Evolutionary conservation across 768 basidiomycete genomes (phyloP).

Genomic region (Xerocomus spinulosus): DNA sequence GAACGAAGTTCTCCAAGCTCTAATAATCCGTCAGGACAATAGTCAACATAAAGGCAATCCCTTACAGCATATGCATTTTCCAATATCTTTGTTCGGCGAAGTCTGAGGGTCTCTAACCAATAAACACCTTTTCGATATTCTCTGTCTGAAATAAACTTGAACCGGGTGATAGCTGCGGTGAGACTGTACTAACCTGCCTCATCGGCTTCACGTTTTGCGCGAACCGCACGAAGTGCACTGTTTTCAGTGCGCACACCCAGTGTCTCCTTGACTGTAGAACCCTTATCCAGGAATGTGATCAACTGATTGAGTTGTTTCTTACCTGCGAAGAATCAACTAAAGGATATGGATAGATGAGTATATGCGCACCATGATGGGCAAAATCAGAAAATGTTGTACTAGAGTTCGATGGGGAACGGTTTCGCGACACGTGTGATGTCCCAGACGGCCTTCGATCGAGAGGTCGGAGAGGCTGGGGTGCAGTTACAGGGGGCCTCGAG

Average conservation of each 20-base stretch:
- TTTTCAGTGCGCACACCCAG: constrained; percentile 55
- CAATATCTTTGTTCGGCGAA: constrained; percentile 76
- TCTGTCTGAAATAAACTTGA: constrained; percentile 51
- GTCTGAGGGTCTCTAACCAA: constrained; percentile 86
- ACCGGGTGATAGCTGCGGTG: neutral
- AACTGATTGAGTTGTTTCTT: constrained; percentile 85
- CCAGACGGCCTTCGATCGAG: constrained; percentile 71
- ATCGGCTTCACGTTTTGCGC: constrained; percentile 84
- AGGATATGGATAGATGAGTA: neutral
- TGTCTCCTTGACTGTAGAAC: constrained; percentile 57
- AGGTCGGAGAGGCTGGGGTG: constrained; percentile 71
- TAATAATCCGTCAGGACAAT: constrained; percentile 28
- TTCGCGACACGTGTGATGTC: constrained; percentile 48
- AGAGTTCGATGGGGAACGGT: constrained; percentile 77
- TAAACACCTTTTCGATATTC: constrained; percentile 88
- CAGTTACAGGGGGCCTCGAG: constrained; percentile 52
- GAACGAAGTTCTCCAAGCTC: constrained; percentile 78
- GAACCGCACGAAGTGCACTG: constrained; percentile 67
- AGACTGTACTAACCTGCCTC: constrained; percentile 65
- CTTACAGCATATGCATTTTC: constrained; percentile 76
- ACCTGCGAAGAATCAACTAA: constrained; percentile 37
- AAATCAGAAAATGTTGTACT: constrained; percentile 82
- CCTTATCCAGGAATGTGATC: constrained; percentile 81
- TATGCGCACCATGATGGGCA: constrained; percentile 64
- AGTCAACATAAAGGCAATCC: neutral